Percentiles rank a stretch among this genome's conserved stretches.
phyloP scores from a whole-genome alignment of 2,329 filamentous ascomycete genomes.

The Boeremia lycopersici region DNA sequence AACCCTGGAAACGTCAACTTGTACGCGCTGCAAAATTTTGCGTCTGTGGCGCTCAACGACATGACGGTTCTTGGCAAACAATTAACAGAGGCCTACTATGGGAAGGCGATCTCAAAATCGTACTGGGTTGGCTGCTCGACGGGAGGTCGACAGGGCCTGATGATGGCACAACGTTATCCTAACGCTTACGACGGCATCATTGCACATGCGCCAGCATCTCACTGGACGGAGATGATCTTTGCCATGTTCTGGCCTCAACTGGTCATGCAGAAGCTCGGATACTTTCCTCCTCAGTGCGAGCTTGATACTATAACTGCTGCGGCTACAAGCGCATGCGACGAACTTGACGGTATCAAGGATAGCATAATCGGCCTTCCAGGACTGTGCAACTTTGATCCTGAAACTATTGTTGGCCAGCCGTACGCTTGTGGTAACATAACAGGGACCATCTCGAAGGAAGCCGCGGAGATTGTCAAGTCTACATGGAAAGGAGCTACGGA shows the following conservation, averaged over 20 bases:
- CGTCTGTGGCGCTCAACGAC: slow-evolving; percentile 41
- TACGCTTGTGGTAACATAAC: slow-evolving; percentile 4
- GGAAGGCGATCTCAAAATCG: slow-evolving; percentile 33
- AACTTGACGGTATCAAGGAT: slow-evolving; percentile 27
- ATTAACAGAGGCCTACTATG: slow-evolving; percentile 33
- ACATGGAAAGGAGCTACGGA: slow-evolving; percentile 21
- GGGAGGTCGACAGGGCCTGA: slow-evolving; percentile 40
- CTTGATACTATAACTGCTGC: slow-evolving; percentile 26
- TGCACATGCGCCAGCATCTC: slow-evolving; percentile 34
- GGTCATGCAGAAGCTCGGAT: slow-evolving; percentile 22
- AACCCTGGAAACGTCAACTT: slow-evolving; percentile 21
- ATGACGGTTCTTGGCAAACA: slow-evolving; percentile 11
- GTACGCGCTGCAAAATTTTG: slow-evolving; percentile 30
- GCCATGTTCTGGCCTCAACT: slow-evolving; percentile 22
- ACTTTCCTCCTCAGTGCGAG: slow-evolving; percentile 27
- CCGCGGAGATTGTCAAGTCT: slow-evolving; percentile 5
- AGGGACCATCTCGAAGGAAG: not conserved
- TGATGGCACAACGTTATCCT: slow-evolving; percentile 39
- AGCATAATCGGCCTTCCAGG: slow-evolving; percentile 26
- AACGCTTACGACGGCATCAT: slow-evolving; percentile 37
- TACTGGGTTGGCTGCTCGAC: slow-evolving; percentile 45
- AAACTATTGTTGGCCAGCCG: slow-evolving; percentile 5
- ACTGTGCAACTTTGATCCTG: slow-evolving; percentile 29
- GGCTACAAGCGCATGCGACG: slow-evolving; percentile 29
- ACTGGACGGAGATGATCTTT: slow-evolving; percentile 19